phyloP scores from a whole-genome alignment of 2,329 filamentous ascomycete species.

The Phialemoniopsis sp. region DNA sequence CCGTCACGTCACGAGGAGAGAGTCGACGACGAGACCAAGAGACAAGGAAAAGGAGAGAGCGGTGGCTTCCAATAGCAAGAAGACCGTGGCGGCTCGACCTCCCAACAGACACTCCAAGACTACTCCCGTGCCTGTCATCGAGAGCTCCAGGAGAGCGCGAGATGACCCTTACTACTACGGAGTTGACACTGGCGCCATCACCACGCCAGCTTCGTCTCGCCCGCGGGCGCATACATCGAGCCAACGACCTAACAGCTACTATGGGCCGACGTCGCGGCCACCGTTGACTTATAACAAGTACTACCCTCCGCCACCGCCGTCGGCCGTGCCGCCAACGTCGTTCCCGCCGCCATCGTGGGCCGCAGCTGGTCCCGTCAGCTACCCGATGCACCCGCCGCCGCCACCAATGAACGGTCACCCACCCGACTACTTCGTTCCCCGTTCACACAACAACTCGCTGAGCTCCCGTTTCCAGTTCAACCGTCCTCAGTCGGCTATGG shows the following conservation, averaged over 20 bases:
- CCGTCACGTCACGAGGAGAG: constrained; percentile 21
- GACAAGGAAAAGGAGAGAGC: constrained; percentile 18
- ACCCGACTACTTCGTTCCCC: not conserved
- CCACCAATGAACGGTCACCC: not conserved
- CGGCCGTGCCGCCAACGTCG: constrained; percentile 20
- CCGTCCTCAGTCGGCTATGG: constrained; percentile 33
- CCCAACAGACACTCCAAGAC: constrained; percentile 30
- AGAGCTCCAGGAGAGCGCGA: constrained; percentile 21
- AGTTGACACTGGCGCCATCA: constrained; percentile 22
- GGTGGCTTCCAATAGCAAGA: constrained; percentile 20
- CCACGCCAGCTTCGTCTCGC: constrained; percentile 21
- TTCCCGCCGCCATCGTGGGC: constrained; percentile 17
- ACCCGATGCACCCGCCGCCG: constrained; percentile 12
- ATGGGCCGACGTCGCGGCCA: constrained; percentile 25
- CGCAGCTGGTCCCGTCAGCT: constrained; percentile 10
- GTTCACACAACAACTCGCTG: not conserved
- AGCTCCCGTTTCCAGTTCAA: constrained; percentile 10
- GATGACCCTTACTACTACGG: constrained; percentile 35
- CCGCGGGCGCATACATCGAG: constrained; percentile 30
- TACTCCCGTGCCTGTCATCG: constrained; percentile 15
- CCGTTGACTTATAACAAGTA: constrained; percentile 29
- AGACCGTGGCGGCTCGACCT: constrained; percentile 20
- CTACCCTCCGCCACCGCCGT: constrained; percentile 22
- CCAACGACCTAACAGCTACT: constrained; percentile 28
- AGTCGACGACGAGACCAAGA: constrained; percentile 20